Base-by-base conservation (phyloP, 2,329 filamentous ascomycete species). In the Microsporum ferrugineum region DNA sequence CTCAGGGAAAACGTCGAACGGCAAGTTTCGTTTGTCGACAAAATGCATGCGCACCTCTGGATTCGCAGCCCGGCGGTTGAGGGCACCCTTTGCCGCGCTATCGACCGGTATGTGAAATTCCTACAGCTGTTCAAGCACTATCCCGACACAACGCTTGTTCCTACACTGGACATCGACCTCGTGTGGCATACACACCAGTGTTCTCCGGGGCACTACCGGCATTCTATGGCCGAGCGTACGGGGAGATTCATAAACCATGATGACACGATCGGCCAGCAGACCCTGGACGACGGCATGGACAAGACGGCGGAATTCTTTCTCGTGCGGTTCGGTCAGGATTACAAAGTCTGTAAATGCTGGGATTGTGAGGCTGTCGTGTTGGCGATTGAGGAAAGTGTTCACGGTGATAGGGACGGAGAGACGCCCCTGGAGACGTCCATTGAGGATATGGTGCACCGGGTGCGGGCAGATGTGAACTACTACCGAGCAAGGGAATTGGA, bases 141-240 rank as follows among this genome's bases (percentile, higher is more conserved):
- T 59, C 67, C 68, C 3, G 60, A 60, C 4, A 68, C 31, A 7
- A 71, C 69, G 12, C 62, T 75, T 2, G 75, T 77, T 1, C 76
- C 77, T 0, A 77, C 76, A 0, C 64, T 76, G 3, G 76, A 77
- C 61, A 71, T 78, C 17, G 76, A 78, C 62, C 66, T 78, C 0
- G 71, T 71, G 0, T 78, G 76, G 77, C 75, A 78, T 56, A 78
- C 77, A 0, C 75, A 78, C 58, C 76, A 77, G 59, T 72, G 71
- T 55, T 70, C 69, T 0, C 67, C 72, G 0, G 61, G 31, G 1
- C 12, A 60, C 1, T 77, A 77, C 61, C 45, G 63, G 17, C 38
- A 45, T 1, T 49, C 58, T 1, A 67, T 62, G 41, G 51, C 51
- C 12, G 58, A 60, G 39, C 45, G 62, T 0, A 63, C 68, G 3